These are phyloP conservation scores for Zygotorulaspora florentina DNA, from an alignment of 805 yeast genomes.

Conservation along the genomic window DNA sequence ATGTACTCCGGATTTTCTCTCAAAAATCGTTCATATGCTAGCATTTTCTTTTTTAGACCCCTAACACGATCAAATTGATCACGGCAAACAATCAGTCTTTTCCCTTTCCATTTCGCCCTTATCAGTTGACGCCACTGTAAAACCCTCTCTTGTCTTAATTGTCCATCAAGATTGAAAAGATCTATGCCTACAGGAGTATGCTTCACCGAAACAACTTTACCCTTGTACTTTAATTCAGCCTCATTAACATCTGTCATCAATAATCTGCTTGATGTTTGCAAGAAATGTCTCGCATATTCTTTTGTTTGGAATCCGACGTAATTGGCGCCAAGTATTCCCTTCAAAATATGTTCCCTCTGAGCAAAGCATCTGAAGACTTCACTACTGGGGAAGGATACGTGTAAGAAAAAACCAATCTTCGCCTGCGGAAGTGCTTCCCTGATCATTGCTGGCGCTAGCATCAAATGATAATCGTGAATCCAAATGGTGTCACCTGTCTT, in stretches of 20 bases:
- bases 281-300: slow-evolving; percentile 90
- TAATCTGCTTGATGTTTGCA: slow-evolving; percentile 82
- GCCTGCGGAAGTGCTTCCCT: slow-evolving; percentile 74
- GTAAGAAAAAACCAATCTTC: slow-evolving; percentile 85
- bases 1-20: slow-evolving; percentile 66
- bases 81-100: slow-evolving; percentile 72
- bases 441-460: slow-evolving; percentile 82
- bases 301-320: slow-evolving; percentile 84
- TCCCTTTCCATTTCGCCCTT: slow-evolving; percentile 69
- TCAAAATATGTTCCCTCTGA: slow-evolving; percentile 67
- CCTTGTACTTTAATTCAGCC: slow-evolving; percentile 56
- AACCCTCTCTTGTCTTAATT: slow-evolving; percentile 49
- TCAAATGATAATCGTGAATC: slow-evolving; percentile 91
- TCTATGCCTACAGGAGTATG: slow-evolving; percentile 79
- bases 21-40: slow-evolving; percentile 81
- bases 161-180: slow-evolving; percentile 49
- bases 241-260: slow-evolving; percentile 74
- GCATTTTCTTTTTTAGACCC: slow-evolving; percentile 81
- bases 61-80: slow-evolving; percentile 85
- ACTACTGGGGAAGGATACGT: slow-evolving; percentile 90
- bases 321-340: slow-evolving; percentile 87
- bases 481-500: slow-evolving; percentile 76
- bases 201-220: slow-evolving; percentile 51
- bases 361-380: slow-evolving; percentile 95
- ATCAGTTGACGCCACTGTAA: slow-evolving; percentile 64